Evolutionary conservation across 2,329 filamentous ascomycete species (phyloP), one percentile per base, ranked within the genome.

Genomic region (Monosporascus sp.): DNA sequence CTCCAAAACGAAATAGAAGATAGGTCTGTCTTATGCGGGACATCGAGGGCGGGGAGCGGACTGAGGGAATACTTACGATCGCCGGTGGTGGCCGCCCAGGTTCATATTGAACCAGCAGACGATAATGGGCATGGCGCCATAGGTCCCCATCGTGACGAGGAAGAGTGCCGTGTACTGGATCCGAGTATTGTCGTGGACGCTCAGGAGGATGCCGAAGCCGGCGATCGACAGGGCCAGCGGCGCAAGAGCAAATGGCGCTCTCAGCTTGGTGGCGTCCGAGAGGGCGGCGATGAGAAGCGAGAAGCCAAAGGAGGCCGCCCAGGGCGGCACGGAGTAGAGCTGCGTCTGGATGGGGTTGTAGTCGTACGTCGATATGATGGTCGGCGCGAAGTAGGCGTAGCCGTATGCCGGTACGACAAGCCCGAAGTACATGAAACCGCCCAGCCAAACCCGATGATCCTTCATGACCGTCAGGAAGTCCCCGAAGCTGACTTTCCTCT

Each of bases 51-150:
- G 3, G 6, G 20, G 22, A 27, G n/a, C 24, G 24, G 9, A 7
- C 20, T 17, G 24, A 24, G 24, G 24, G 9, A 14, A 6, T 42
- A 42, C 39, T 42, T 20, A 42, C n/a, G 66, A 57, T 2, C 88
- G 78, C 3, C 87, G 79, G 53, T 85, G 85, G 65, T 91, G 88
- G 0, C 87, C 88, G 2, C 83, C 83, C 1, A 90, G 73, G 61
- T 91, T 92, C 82, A 90, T 90, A 61, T 86, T 86, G 69, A 87
- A 91, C 88, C 88, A 92, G 68, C 87, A 91, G 7, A 91, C 81
- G 44, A 91, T 83, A 31, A 96, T 85, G 0, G 93, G 91, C 87
- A 96, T 92, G n/a, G 91, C 89, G 1, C 84, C 85, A 71, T 95
- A 97, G 0, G 82, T 80, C 48, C 90, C 90, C 73, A 85, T 85